Evolutionary conservation across 176 grass and related monocot species (phyloP), one percentile per base, ranked within the genome.

Genomic region (Hsuehochloa calcarea): DNA sequence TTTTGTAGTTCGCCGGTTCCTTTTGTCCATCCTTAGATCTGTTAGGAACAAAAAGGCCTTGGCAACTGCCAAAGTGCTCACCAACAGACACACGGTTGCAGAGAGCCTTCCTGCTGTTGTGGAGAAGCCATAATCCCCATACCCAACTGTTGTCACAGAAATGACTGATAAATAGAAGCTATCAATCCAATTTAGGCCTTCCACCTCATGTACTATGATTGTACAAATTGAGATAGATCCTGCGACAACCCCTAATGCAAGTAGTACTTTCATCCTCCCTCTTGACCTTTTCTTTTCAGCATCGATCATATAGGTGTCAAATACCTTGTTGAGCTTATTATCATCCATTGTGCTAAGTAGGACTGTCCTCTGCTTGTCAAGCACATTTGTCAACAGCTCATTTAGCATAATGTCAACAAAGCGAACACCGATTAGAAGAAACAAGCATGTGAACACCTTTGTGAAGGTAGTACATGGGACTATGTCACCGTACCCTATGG

Each of bases 71-170:
- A 90, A 52, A 71, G 90, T 97, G 83, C 90, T 92, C 61, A 94
- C 77, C 13, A 97, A 64, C 74, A 92, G 35, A 75, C 94, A 97
- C 29, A 92, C 38, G 0, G 92, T 86, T 25, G 92, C 94, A 68
- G 93, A 91, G 10, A 94, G 50, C 65, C 94, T 88, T 60, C 94
- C 94, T 17, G 58, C 79, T 91, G 87, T 55, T 58, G 92, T 97
- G 72, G 78, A 87, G 88, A 97, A 94, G 23, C 85, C 37, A 63
- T 87, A 86, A 74, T 97, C 90, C 34, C 90, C 88, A 81, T 92
- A 94, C 51, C 92, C 94, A 82, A 97, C 92, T 65, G 92, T 92
- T 77, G 92, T 97, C 41, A 97, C 90, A n/a, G 94, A 97, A 77
- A 91, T 94, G 43, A 94, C 92, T 44, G 94, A 90, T 26, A 91